Conservation (phyloP, 1,284 basidiomycete species). For the Sanguinoderma infundibulare region DNA sequence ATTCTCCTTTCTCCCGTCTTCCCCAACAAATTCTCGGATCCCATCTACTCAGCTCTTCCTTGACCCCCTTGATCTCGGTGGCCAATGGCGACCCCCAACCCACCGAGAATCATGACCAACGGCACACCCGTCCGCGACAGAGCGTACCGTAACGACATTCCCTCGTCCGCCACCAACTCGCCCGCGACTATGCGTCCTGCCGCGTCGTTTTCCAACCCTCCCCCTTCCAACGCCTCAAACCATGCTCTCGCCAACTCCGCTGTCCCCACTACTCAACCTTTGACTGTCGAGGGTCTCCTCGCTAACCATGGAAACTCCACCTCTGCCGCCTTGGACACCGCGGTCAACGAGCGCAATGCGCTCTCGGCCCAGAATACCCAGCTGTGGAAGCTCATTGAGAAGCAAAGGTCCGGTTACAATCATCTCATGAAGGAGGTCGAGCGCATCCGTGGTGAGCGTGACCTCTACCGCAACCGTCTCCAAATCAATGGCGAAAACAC, state of each 20-base stretch:
- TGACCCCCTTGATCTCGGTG: conserved; percentile 1
- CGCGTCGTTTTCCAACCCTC: conserved; percentile 28
- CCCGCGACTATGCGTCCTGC: conserved; percentile 29
- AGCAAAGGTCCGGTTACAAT: conserved; percentile 74
- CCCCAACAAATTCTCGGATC: background rate
- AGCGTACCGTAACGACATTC: conserved; percentile 22
- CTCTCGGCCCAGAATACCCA: conserved; percentile 84
- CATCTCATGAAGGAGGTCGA: conserved; percentile 81
- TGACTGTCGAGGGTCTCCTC: conserved; percentile 62
- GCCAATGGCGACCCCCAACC: conserved; percentile 22
- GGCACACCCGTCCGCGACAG: conserved; percentile 27
- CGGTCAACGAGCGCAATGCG: conserved; percentile 77
- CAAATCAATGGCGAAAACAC: conserved; percentile 45
- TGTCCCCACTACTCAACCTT: conserved; percentile 35
- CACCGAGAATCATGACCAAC: conserved; percentile 25
- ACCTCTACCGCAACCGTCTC: conserved; percentile 60
- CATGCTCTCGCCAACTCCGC: conserved; percentile 31
- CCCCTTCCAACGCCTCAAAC: conserved; percentile 30
- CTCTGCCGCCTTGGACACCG: conserved; percentile 72
- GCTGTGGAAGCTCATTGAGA: conserved; percentile 92
- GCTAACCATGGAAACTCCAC: conserved; percentile 61
- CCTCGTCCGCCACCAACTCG: conserved; percentile 24
- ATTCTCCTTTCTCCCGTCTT: background rate
- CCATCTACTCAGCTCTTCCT: background rate
- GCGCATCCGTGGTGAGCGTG: conserved; percentile 80